Conservation (phyloP, 768 basidiomycete species). For the Vararia minispora region DNA sequence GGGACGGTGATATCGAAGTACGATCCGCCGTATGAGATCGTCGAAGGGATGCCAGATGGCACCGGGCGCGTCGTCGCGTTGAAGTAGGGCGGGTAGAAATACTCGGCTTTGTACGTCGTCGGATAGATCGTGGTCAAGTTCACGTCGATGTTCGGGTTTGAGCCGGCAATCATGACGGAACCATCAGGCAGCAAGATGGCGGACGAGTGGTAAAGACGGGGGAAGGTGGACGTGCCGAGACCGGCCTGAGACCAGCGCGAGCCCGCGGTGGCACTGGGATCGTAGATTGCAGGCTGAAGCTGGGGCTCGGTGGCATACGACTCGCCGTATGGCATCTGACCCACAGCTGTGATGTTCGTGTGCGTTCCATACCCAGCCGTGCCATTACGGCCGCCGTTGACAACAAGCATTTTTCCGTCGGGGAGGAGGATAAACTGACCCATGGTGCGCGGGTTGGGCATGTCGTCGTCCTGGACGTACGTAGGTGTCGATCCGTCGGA, state of each 20-base stretch:
- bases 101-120: constrained; percentile 73
- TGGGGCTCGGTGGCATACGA: constrained; percentile 76
- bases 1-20: constrained; percentile 69
- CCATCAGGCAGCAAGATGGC: constrained; percentile 85
- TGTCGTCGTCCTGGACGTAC: constrained; percentile 65
- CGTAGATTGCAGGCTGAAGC: constrained; percentile 72
- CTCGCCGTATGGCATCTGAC: constrained; percentile 56
- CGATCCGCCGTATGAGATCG: constrained; percentile 72
- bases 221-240: constrained; percentile 47
- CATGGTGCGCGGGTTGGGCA: constrained; percentile 76
- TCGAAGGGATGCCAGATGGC: constrained; percentile 60
- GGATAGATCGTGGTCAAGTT: constrained; percentile 51
- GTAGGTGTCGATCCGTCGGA: constrained; percentile 44
- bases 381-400: constrained; percentile 78
- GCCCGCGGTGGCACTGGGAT: constrained; percentile 62
- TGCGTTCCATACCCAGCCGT: constrained; percentile 75
- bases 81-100: constrained; percentile 91
- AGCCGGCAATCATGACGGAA: constrained; percentile 81
- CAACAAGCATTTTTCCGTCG: constrained; percentile 62
- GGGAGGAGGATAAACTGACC: constrained; percentile 84
- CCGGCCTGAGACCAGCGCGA: constrained; percentile 64
- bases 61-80: constrained; percentile 53
- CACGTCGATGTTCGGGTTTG: constrained; percentile 87
- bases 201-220: constrained; percentile 85
- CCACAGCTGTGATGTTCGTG: constrained; percentile 24